Percentiles rank a stretch among this genome's conserved stretches.
These are phyloP conservation scores for Brassica hybrid DNA, from an alignment of 441 rosid species.

Conservation along the genomic window DNA sequence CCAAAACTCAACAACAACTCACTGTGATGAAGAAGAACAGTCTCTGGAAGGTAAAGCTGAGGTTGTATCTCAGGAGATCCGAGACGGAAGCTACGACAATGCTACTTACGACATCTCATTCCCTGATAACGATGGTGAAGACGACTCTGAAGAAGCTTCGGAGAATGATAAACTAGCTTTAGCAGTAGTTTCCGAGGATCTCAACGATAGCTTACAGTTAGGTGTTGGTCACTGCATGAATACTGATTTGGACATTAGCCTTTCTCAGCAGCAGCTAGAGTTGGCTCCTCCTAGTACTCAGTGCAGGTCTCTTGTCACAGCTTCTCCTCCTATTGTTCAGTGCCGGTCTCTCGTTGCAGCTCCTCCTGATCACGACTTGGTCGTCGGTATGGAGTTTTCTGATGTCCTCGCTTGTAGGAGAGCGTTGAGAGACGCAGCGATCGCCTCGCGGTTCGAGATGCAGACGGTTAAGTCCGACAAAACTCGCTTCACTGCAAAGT, in stretches of 20 bases:
- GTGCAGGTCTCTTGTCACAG: background rate
- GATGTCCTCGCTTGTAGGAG: slow-evolving; percentile 67
- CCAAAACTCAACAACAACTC: slow-evolving; percentile 23
- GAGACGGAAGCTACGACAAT: slow-evolving; percentile 25
- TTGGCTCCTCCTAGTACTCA: slow-evolving; percentile 11
- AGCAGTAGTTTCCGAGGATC: slow-evolving; percentile 36
- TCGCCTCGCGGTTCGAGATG: slow-evolving; percentile 64
- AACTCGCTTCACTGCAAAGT: slow-evolving; percentile 63
- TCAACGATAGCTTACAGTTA: slow-evolving; percentile 47
- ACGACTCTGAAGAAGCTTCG: slow-evolving; percentile 32
- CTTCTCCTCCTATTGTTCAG: slow-evolving; percentile 42
- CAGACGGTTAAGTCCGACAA: slow-evolving; percentile 67
- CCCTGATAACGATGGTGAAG: slow-evolving; percentile 30
- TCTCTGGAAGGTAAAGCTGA: slow-evolving; percentile 40
- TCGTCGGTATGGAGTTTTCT: slow-evolving; percentile 60
- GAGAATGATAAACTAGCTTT: slow-evolving; percentile 41
- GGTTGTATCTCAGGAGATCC: slow-evolving; percentile 44
- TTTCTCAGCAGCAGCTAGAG: slow-evolving; percentile 40
- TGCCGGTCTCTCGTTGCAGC: slow-evolving; percentile 34
- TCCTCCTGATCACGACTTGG: slow-evolving; percentile 40
- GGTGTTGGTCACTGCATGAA: slow-evolving; percentile 49
- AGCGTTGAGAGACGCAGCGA: slow-evolving; percentile 66
- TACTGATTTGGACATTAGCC: slow-evolving; percentile 36
- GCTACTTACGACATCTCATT: slow-evolving; percentile 38
- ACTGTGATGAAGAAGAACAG: slow-evolving; percentile 40